Conservation (phyloP, 192 early-diverging fungal species). For the Pilaira anomala region DNA sequence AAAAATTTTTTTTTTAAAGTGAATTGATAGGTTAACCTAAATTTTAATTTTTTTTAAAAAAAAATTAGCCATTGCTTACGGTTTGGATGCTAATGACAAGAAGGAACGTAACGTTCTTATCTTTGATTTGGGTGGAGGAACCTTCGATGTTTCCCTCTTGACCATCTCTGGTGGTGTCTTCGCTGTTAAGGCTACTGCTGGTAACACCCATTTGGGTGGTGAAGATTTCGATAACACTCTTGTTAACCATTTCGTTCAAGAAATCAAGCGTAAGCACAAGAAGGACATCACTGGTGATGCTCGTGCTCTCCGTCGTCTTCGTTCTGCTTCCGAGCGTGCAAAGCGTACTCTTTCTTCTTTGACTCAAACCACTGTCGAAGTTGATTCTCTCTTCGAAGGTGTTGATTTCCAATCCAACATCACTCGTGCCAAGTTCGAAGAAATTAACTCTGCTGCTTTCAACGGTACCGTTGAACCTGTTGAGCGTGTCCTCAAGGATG, state of each 20-base stretch:
- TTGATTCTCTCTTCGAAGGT: conserved; percentile 76
- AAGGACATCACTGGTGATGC: conserved; percentile 71
- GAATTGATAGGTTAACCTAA: background rate
- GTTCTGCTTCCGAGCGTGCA: conserved; percentile 72
- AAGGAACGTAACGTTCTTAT: conserved; percentile 91
- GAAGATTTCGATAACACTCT: conserved; percentile 98
- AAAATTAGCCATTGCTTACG: conserved; percentile 85
- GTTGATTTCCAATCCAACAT: conserved; percentile 71
- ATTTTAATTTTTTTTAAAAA: background rate
- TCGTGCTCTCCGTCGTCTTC: conserved; percentile 72
- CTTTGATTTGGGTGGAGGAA: conserved; percentile 97
- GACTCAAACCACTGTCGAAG: conserved; percentile 65
- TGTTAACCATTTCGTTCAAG: conserved; percentile 87
- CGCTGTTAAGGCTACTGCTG: conserved; percentile 91
- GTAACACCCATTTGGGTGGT: conserved; percentile 97
- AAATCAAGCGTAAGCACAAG: conserved; percentile 71
- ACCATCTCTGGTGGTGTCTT: conserved; percentile 96
- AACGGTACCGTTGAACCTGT: conserved; percentile 70
- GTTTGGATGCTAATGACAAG: conserved; percentile 85
- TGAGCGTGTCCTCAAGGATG: conserved; percentile 72
- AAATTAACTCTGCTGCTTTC: conserved; percentile 66
- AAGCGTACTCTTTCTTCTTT: conserved; percentile 76
- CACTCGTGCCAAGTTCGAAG: conserved; percentile 80
- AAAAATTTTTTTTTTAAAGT: background rate
- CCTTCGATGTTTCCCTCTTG: conserved; percentile 97